phyloP scores from a whole-genome alignment of 352 stramenopile species.

The Globisporangium uncinulatum region DNA sequence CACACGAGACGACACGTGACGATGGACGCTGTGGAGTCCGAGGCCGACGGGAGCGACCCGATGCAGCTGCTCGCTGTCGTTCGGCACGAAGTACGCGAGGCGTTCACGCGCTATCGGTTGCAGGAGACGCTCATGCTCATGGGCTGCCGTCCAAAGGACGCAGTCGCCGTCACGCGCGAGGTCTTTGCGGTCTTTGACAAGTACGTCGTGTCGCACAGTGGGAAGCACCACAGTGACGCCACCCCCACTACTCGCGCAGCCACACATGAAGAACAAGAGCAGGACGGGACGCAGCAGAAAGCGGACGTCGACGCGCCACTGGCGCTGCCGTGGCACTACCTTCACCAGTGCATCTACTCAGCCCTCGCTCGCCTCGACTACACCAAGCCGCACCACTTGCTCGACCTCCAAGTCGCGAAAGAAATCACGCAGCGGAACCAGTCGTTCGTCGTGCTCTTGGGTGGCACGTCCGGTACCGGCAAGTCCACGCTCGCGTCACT shows the following conservation, averaged over 20 bases:
- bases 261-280: not conserved
- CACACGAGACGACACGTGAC: not conserved
- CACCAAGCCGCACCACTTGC: slow-evolving; percentile 77
- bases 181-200: slow-evolving; percentile 61
- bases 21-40: slow-evolving; percentile 53
- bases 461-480: slow-evolving; percentile 77
- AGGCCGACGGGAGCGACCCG: slow-evolving; percentile 54
- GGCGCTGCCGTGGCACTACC: slow-evolving; percentile 59
- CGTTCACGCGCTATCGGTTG: slow-evolving; percentile 77
- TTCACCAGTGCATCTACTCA: slow-evolving; percentile 82
- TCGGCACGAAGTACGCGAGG: slow-evolving; percentile 42
- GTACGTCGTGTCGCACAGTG: slow-evolving; percentile 27
- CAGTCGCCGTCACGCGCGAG: slow-evolving; percentile 57
- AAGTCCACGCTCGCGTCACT: slow-evolving; percentile 85
- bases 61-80: slow-evolving; percentile 76
- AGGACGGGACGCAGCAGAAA: too few relatives aligned
- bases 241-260: not conserved
- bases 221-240: not conserved
- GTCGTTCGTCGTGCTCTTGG: slow-evolving; percentile 83
- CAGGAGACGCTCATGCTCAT: slow-evolving; percentile 88
- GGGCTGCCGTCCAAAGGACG: slow-evolving; percentile 74
- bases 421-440: slow-evolving; percentile 84
- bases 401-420: slow-evolving; percentile 82
- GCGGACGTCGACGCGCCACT: not conserved
- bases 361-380: slow-evolving; percentile 75